Percentiles rank a stretch among this genome's conserved stretches.
Evolutionary conservation across 2,329 filamentous ascomycete species (phyloP).

Genomic region (Fusarium siculi): DNA sequence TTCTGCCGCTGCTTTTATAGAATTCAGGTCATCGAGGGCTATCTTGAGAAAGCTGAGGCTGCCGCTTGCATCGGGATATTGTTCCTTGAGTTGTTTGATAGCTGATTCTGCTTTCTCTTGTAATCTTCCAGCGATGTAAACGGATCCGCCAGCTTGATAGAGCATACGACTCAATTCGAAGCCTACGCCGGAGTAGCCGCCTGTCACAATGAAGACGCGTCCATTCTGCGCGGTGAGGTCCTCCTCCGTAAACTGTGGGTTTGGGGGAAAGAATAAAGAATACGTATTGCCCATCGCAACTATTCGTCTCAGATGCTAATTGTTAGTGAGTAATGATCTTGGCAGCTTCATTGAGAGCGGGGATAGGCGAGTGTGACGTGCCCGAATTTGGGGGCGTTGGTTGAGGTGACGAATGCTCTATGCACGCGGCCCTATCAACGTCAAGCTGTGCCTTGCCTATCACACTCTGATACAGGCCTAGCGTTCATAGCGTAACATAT

Average conservation of each 20-base stretch:
- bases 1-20: slow-evolving; percentile 7
- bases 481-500: background rate
- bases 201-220: slow-evolving; percentile 28
- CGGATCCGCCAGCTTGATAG: slow-evolving; percentile 7
- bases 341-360: background rate
- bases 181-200: slow-evolving; percentile 33
- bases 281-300: slow-evolving; percentile 11
- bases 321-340: background rate
- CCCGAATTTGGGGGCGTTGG: background rate
- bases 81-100: background rate
- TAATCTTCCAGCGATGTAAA: slow-evolving; percentile 33
- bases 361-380: background rate
- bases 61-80: background rate
- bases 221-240: background rate
- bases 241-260: slow-evolving; percentile 5
- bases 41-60: slow-evolving; percentile 9
- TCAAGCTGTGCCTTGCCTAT: background rate
- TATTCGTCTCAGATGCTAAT: background rate
- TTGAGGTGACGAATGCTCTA: background rate
- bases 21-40: slow-evolving; percentile 19
- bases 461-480: background rate
- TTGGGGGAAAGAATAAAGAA: slow-evolving; percentile 13
- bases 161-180: slow-evolving; percentile 26
- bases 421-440: background rate
- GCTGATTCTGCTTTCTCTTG: slow-evolving; percentile 5